These are phyloP conservation scores for Aspergillus arachidicola DNA, from an alignment of 2,329 filamentous ascomycete genomes.

Conservation along the genomic window DNA sequence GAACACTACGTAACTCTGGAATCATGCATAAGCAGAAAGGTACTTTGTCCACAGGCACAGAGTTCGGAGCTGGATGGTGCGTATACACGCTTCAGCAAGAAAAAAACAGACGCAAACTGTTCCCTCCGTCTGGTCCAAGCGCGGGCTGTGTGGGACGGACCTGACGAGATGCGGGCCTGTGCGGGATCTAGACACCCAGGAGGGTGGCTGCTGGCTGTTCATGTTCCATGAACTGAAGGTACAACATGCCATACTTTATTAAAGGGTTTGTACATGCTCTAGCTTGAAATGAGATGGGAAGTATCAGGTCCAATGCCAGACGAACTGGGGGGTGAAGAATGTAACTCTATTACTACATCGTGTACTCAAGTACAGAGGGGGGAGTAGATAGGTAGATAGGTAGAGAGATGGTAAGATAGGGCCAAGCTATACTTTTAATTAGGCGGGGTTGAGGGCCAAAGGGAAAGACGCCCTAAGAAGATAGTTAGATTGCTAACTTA, in stretches of 20 bases:
- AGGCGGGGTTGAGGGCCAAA: constrained; percentile 2
- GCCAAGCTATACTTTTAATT: constrained; percentile 1
- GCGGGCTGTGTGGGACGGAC: constrained; percentile 15
- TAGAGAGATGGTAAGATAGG: background rate
- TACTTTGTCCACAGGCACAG: background rate
- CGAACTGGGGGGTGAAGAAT: background rate
- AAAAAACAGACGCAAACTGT: background rate
- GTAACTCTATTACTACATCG: constrained; percentile 6
- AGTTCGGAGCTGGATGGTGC: background rate
- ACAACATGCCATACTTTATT: constrained; percentile 1
- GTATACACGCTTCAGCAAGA: background rate
- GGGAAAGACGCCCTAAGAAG: constrained; percentile 3
- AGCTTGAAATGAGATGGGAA: background rate
- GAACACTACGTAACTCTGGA: background rate
- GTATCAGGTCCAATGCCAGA: background rate
- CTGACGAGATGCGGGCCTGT: constrained; percentile 14
- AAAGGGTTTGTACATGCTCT: constrained; percentile 1
- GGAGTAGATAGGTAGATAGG: background rate
- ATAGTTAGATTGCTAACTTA: background rate
- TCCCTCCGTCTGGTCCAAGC: constrained; percentile 14
- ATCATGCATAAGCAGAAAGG: background rate
- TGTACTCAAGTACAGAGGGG: background rate
- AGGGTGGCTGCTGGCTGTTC: background rate
- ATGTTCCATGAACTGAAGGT: background rate
- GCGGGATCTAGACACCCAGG: constrained; percentile 9